phyloP scores from a whole-genome alignment of 2,329 filamentous ascomycete genomes.

The Chlorencoelia australis region DNA sequence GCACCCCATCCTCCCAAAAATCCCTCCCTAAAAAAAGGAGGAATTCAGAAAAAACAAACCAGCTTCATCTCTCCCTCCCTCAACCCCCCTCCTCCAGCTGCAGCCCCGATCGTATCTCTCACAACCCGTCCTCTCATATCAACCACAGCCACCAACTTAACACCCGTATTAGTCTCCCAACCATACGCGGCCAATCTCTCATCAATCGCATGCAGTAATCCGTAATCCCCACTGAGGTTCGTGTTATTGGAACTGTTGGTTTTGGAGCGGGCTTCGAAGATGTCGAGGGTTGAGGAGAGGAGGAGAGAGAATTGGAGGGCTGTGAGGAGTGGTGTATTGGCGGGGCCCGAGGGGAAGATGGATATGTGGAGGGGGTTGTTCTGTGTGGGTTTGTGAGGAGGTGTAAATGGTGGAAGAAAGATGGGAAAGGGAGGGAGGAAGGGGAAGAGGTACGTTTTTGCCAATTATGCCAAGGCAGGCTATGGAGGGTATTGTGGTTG shows the following conservation, averaged over 20 bases:
- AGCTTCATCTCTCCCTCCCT: slow-evolving; percentile 69
- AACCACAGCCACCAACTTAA: slow-evolving; percentile 82
- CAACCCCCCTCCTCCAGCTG: slow-evolving; percentile 50
- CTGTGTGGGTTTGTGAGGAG: slow-evolving; percentile 36
- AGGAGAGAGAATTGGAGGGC: slow-evolving; percentile 87
- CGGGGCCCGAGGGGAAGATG: slow-evolving; percentile 58
- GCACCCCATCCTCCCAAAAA: too few species aligned
- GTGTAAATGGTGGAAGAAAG: neutral
- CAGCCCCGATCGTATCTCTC: slow-evolving; percentile 13
- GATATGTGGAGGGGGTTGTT: slow-evolving; percentile 94
- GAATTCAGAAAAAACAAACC: neutral
- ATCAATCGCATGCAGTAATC: slow-evolving; percentile 85
- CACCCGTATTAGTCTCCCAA: slow-evolving; percentile 90
- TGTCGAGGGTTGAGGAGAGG: slow-evolving; percentile 82
- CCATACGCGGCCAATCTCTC: slow-evolving; percentile 90
- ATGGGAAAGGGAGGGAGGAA: neutral
- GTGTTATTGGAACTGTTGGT: slow-evolving; percentile 45
- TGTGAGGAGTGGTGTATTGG: slow-evolving; percentile 46
- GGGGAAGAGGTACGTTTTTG: slow-evolving; percentile 57
- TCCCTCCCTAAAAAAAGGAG: neutral
- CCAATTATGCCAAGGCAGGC: slow-evolving; percentile 91
- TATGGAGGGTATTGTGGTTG: slow-evolving; percentile 63
- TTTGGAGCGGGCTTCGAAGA: slow-evolving; percentile 79
- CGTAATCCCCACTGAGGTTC: slow-evolving; percentile 69
- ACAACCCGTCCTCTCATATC: slow-evolving; percentile 67